Percentiles rank a stretch among this genome's conserved stretches.
Evolutionary conservation across 2,329 filamentous ascomycete species (phyloP).

Genomic region (Fusarium coffeatum): DNA sequence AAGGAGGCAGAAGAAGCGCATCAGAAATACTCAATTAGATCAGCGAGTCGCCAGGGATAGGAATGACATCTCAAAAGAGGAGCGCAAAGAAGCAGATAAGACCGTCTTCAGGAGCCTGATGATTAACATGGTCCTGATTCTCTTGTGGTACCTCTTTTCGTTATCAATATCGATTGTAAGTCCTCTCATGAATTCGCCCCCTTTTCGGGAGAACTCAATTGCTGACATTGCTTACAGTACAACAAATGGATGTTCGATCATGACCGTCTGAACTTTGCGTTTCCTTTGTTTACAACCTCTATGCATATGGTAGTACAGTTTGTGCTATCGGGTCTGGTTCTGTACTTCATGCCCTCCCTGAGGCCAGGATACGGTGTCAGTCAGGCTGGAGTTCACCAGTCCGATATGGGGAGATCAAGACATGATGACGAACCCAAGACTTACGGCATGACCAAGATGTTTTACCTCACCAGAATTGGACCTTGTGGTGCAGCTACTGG

Average conservation of each 20-base stretch:
- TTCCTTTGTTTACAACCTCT: slow-evolving; percentile 93
- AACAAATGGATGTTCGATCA: slow-evolving; percentile 99
- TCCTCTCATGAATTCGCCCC: slow-evolving; percentile 28
- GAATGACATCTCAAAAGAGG: slow-evolving; percentile 70
- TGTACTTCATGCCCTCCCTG: slow-evolving; percentile 85
- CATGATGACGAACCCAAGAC: slow-evolving; percentile 65
- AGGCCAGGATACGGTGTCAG: slow-evolving; percentile 69
- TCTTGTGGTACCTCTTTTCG: slow-evolving; percentile 90
- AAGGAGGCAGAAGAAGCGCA: slow-evolving; percentile 73
- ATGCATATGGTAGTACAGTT: slow-evolving; percentile 98
- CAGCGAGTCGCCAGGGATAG: slow-evolving; percentile 73
- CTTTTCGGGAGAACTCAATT: not conserved
- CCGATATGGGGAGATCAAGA: slow-evolving; percentile 62
- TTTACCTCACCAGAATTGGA: slow-evolving; percentile 91
- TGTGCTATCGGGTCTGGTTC: slow-evolving; percentile 77
- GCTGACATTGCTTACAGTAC: slow-evolving; percentile 69
- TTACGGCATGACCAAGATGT: slow-evolving; percentile 84
- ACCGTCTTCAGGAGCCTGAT: slow-evolving; percentile 75
- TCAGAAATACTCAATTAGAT: slow-evolving; percentile 75
- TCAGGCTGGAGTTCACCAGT: slow-evolving; percentile 59
- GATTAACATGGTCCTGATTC: slow-evolving; percentile 84
- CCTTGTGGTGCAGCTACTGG: slow-evolving; percentile 94
- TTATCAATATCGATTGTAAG: slow-evolving; percentile 90
- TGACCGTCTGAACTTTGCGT: slow-evolving; percentile 87
- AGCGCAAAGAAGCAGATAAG: slow-evolving; percentile 80